Evolutionary conservation across 495 filamentous ascomycete genomes (phyloP).

Genomic region (Oidiodendron maius): DNA sequence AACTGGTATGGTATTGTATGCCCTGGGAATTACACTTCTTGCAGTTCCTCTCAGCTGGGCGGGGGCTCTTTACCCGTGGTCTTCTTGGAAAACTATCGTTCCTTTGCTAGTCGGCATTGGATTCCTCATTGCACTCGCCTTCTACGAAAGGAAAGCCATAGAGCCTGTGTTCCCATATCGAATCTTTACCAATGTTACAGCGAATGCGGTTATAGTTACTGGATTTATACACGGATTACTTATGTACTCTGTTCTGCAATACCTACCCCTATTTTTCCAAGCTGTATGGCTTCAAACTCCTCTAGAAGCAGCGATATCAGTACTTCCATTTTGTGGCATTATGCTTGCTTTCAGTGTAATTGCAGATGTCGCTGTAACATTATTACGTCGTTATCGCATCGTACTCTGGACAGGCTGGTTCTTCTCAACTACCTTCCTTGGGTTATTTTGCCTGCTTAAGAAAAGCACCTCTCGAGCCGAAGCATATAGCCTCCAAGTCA

Average conservation of each 20-base stretch:
- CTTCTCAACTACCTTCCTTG: slow-evolving; percentile 34
- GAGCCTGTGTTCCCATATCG: slow-evolving; percentile 36
- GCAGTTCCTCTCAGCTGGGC: slow-evolving; percentile 47
- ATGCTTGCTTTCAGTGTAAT: slow-evolving; percentile 36
- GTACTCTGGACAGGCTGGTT: slow-evolving; percentile 48
- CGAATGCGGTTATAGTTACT: slow-evolving; percentile 27
- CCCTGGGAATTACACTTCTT: slow-evolving; percentile 32
- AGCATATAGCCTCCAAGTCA: slow-evolving; percentile 44
- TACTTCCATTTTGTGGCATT: slow-evolving; percentile 48
- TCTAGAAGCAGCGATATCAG: slow-evolving; percentile 49
- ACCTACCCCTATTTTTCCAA: slow-evolving; percentile 60
- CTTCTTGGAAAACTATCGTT: slow-evolving; percentile 43
- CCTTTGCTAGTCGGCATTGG: slow-evolving; percentile 45
- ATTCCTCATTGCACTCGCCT: slow-evolving; percentile 31
- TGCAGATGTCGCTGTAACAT: slow-evolving; percentile 38
- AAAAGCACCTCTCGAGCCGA: slow-evolving; percentile 32
- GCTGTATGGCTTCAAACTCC: slow-evolving; percentile 49
- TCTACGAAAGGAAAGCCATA: slow-evolving; percentile 42
- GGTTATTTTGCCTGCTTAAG: slow-evolving; percentile 42
- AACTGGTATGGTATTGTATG: slow-evolving; percentile 49
- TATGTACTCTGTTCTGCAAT: slow-evolving; percentile 49
- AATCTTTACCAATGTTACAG: slow-evolving; percentile 36
- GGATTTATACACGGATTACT: slow-evolving; percentile 43
- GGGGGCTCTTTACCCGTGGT: slow-evolving; percentile 46
- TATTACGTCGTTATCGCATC: slow-evolving; percentile 37